Evolutionary conservation across 2,329 filamentous ascomycete species (phyloP).

Genomic region (Bipolaris oryzae): DNA sequence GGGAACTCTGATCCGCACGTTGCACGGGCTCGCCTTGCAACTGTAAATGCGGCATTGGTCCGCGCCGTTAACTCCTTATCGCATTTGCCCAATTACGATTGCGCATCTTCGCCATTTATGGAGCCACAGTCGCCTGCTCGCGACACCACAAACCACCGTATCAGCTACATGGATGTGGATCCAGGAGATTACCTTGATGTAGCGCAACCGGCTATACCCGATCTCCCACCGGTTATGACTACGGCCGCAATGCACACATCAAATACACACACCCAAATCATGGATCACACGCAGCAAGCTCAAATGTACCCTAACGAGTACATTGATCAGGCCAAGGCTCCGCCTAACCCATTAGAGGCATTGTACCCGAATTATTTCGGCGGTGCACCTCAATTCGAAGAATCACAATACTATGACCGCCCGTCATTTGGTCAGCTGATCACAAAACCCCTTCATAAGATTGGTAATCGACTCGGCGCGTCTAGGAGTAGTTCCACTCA

Average conservation of each 20-base stretch:
- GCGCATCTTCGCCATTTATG: conserved; percentile 33
- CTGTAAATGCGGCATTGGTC: conserved; percentile 42
- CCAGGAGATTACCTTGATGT: conserved; percentile 38
- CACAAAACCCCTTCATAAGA: conserved; percentile 42
- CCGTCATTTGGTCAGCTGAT: conserved; percentile 45
- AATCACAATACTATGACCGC: conserved; percentile 46
- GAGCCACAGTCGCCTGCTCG: conserved; percentile 32
- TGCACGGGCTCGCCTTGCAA: conserved; percentile 36
- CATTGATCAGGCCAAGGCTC: conserved; percentile 36
- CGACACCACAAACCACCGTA: conserved; percentile 37
- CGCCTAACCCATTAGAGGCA: conserved; percentile 39
- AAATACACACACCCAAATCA: conserved; percentile 26
- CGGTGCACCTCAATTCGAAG: conserved; percentile 42
- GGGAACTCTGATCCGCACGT: conserved; percentile 38
- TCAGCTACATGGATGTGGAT: conserved; percentile 49
- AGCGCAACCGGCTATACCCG: conserved; percentile 37
- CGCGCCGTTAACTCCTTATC: conserved; percentile 27
- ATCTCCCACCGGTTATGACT: conserved; percentile 30
- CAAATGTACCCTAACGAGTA: conserved; percentile 31
- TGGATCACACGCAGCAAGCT: conserved; percentile 28
- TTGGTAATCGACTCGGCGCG: conserved; percentile 35
- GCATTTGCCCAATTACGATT: conserved; percentile 29
- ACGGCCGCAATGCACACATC: conserved; percentile 25
- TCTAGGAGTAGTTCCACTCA: conserved; percentile 35
- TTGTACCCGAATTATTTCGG: conserved; percentile 47